Evolutionary conservation across 306 rosid species (phyloP), one percentile per base, ranked within the genome.

Genomic region (Trichosanthes truncata): DNA sequence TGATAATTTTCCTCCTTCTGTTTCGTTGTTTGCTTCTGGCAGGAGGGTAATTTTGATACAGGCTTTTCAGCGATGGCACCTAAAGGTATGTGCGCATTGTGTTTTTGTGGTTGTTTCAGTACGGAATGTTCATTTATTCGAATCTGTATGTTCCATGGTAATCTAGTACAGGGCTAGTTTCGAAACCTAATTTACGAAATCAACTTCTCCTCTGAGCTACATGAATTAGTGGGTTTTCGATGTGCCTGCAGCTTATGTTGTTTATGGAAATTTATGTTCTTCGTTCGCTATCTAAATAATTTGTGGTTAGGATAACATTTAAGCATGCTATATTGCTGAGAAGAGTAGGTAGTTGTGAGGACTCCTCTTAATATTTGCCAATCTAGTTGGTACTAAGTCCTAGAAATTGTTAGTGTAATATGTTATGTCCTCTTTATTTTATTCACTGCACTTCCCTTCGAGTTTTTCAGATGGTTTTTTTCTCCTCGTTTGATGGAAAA

Each of bases 11-110:
- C 18, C 33, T 69, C 41, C 52, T 68, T 18, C 9, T 45, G 17
- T n/a, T 59, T 26, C 26, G 12, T 43, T 69, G 63, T 12, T 62
- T 9, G 36, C 20, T 41, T 12, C 21, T 71, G 35, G 55, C 36
- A 71, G 76, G 76, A 20, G 76, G 55, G 35, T 71, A 15, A 5
- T 31, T 63, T 63, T 1, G 41, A 13, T 23, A 21, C 48, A 36
- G 74, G 46, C 48, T 35, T 35, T 65, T 67, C 74, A 18, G 17
- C 43, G n/a, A 71, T 71, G 76, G 76, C 76, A 6, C 76, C 76
- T 8, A 71, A 71, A 23, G 76, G 76, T 71, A 46, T 23, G 76
- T 51, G 1, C n/a, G 18, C 76, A 13, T 43, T 71, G 20, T 43
- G 9, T 2, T 63, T 35, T 63, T 35, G 36, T 35, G 9, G 13